Evolutionary conservation across 352 stramenopile species (phyloP), one percentile per base, ranked within the genome.

Genomic region (Pythium chondricola): DNA sequence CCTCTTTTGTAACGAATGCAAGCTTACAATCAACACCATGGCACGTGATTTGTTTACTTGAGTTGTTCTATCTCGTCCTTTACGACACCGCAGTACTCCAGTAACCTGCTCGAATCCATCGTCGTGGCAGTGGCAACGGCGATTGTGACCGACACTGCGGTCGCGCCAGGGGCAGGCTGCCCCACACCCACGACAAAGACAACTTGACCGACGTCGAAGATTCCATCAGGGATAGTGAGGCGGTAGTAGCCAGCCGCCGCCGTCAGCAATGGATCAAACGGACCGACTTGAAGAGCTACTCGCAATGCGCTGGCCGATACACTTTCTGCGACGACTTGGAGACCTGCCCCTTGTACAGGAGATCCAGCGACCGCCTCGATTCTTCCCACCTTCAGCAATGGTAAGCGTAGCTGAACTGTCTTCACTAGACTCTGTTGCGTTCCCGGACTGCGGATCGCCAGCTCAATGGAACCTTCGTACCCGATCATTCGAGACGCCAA

Each of bases 371-470:
- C 52, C 11, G 46, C 40, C 41, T 77, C 27, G 29, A 86, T 79
- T 6, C 0, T 39, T 0, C 51, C 59, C 45, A 47, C 47, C 46
- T 79, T 62, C 32, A 85, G 63, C 22, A 72, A 52, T 38, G 70
- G 66, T 32, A 88, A 62, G 21, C 52, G 63, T 22, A 87, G 77
- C 2, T 46, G 27, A 13, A 51, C 60, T n/a, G 60, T 62, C 56
- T 85, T 86, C 14, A 41, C 45, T 20, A 90, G 60, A 43, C 63
- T 60, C 43, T 81, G 53, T 25, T 82, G 64, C 3, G 78, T 90
- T 14, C 78, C 78, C 9, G 78, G 78, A 49, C 75, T 88, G 33
- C 50, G 62, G 22, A 83, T 60, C 10, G 57, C 40, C 25, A 90
- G 42, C 39, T 65, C 42, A 18, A 83, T 62, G 16, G 47, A 20